Conservation (phyloP, 2,329 filamentous ascomycete species). For the Fusarium equiseti region DNA sequence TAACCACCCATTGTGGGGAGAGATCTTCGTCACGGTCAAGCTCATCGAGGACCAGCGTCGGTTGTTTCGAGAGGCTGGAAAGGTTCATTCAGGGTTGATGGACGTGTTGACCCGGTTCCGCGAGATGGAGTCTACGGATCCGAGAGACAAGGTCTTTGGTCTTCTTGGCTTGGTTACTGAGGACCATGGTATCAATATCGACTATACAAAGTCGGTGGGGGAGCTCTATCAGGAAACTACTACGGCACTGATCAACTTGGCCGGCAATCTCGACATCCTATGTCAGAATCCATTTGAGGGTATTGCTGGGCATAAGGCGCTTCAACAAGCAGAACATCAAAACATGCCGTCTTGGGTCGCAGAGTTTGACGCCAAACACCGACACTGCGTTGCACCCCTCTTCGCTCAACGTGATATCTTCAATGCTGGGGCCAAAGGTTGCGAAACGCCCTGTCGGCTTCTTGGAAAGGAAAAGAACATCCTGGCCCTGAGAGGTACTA, state of each 20-base stretch:
- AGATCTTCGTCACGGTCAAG: conserved; percentile 5
- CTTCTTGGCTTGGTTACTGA: conserved; percentile 20
- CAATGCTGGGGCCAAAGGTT: background rate
- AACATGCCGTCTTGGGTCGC: conserved; percentile 16
- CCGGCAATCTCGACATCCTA: conserved; percentile 16
- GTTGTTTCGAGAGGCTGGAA: fast-evolving
- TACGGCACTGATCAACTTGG: conserved; percentile 8
- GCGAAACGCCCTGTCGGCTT: background rate
- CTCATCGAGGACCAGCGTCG: conserved; percentile 27
- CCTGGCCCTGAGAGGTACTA: background rate
- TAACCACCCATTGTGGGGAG: background rate
- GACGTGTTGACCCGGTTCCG: conserved; percentile 22
- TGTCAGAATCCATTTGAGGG: conserved; percentile 32
- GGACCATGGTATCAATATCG: conserved; percentile 13
- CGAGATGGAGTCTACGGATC: conserved; percentile 1
- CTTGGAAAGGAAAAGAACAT: background rate
- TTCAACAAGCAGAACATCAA: background rate
- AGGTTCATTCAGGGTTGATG: background rate
- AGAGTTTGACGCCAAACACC: background rate
- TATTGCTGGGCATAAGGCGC: fast-evolving
- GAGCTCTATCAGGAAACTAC: conserved; percentile 2
- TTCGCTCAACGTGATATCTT: conserved; percentile 29
- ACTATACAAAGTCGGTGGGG: conserved; percentile 5
- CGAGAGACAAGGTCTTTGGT: conserved; percentile 19
- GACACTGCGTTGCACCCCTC: background rate